Evolutionary conservation across 768 basidiomycete species (phyloP).

Genomic region (Pisolithus albus): DNA sequence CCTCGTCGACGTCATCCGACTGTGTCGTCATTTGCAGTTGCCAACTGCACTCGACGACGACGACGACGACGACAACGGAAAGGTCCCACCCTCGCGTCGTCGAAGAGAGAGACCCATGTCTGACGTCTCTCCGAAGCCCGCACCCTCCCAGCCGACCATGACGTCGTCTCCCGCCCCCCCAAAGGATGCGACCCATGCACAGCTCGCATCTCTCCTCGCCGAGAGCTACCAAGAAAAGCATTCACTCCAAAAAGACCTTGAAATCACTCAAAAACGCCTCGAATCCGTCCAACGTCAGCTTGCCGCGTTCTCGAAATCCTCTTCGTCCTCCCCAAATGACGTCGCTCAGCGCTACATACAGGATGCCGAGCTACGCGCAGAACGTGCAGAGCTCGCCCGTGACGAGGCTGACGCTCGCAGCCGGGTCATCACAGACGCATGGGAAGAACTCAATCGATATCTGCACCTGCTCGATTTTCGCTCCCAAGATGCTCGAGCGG

Average conservation of each 20-base stretch:
- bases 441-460: constrained; percentile 45
- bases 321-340: constrained; percentile 20
- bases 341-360: constrained; percentile 32
- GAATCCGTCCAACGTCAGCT: constrained; percentile 49
- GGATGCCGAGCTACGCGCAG: constrained; percentile 44
- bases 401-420: constrained; percentile 50
- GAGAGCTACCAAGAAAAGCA: constrained; percentile 50
- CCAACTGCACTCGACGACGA: no score
- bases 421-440: constrained; percentile 39
- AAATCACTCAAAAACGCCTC: constrained; percentile 33
- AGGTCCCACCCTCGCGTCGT: neutral
- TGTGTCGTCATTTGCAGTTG: no score
- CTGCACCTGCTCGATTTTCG: constrained; percentile 40
- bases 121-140: constrained; percentile 11
- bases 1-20: constrained; percentile 3
- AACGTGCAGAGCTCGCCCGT: constrained; percentile 43
- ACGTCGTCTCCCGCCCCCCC: constrained; percentile 9
- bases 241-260: constrained; percentile 43
- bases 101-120: neutral
- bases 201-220: constrained; percentile 53
- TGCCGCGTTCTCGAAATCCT: constrained; percentile 13
- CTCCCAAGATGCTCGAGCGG: constrained; percentile 42
- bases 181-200: constrained; percentile 30
- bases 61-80: no score
- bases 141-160: constrained; percentile 2